Evolutionary conservation across 179 eudicot species (phyloP).

Genomic region (Silene vulgaris): DNA sequence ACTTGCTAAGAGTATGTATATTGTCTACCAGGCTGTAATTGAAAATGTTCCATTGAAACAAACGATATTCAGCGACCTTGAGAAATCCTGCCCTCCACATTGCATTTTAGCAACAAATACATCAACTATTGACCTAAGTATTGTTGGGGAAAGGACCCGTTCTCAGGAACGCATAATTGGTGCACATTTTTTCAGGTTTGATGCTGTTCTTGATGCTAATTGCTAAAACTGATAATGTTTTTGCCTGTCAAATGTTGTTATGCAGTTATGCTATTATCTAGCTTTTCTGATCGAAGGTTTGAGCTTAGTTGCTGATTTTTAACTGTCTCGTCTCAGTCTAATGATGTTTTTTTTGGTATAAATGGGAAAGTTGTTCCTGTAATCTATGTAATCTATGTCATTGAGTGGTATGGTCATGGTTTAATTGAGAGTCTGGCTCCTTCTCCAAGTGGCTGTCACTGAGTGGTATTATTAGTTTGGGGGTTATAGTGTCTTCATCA

Average conservation of each 20-base stretch:
- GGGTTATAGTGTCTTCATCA: background rate
- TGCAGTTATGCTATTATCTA: background rate
- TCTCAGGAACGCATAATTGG: constrained; percentile 82
- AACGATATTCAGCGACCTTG: constrained; percentile 70
- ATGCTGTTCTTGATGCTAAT: background rate
- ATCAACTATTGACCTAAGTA: constrained; percentile 76
- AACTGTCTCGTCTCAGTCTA: background rate
- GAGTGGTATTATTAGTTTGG: background rate
- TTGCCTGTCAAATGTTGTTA: constrained; percentile 1
- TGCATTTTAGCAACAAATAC: constrained; percentile 95
- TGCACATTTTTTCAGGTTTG: constrained; percentile 94
- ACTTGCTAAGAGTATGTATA: constrained; percentile 23
- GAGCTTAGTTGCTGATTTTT: background rate
- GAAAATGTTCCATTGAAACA: constrained; percentile 76
- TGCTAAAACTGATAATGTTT: background rate
- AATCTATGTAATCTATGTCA: background rate
- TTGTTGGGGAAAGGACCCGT: constrained; percentile 63
- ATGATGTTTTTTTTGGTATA: background rate
- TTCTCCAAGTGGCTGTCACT: no score
- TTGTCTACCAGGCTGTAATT: constrained; percentile 63
- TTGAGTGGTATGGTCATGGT: background rate
- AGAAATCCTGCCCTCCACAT: constrained; percentile 77
- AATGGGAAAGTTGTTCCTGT: background rate
- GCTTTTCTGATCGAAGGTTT: background rate
- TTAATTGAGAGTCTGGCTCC: no score